phyloP scores from a whole-genome alignment of 768 basidiomycete genomes.

The Boletus coccyginus region DNA sequence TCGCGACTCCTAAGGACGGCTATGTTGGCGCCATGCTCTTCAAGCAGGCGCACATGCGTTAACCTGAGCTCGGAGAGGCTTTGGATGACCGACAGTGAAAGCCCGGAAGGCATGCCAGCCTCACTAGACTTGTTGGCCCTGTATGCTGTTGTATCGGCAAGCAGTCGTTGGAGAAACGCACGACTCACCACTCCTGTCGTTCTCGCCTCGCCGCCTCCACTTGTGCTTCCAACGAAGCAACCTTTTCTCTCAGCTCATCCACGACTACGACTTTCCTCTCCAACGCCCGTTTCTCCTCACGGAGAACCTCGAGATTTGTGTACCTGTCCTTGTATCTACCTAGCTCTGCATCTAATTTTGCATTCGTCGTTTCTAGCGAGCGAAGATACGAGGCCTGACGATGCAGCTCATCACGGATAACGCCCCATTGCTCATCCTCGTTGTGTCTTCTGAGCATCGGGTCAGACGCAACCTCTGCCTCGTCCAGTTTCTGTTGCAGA shows the following conservation, averaged over 20 bases:
- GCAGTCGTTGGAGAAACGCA: background rate
- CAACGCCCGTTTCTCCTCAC: conserved; percentile 69
- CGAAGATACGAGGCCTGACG: conserved; percentile 63
- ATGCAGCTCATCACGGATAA: conserved; percentile 67
- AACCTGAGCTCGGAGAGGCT: conserved; percentile 59
- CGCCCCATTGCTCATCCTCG: conserved; percentile 55
- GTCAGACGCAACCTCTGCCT: conserved; percentile 37
- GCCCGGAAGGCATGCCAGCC: conserved; percentile 39
- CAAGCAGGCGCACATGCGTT: conserved; percentile 58
- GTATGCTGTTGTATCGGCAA: background rate
- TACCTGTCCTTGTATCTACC: conserved; percentile 50
- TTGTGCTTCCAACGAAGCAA: conserved; percentile 60
- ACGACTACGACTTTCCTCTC: conserved; percentile 49
- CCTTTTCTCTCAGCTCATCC: conserved; percentile 55
- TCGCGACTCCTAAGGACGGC: conserved; percentile 56
- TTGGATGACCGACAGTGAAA: conserved; percentile 55
- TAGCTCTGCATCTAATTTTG: conserved; percentile 53
- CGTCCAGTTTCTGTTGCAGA: conserved; percentile 50
- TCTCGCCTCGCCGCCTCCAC: conserved; percentile 58
- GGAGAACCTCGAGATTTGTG: conserved; percentile 62
- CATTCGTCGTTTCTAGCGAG: conserved; percentile 57
- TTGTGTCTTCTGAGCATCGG: conserved; percentile 23
- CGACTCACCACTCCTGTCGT: conserved; percentile 54
- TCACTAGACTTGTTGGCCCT: conserved; percentile 40
- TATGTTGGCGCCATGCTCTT: conserved; percentile 58